Evolutionary conservation across 2,329 filamentous ascomycete species (phyloP), one percentile per base, ranked within the genome.

Genomic region (Colletotrichum chlorophyti): DNA sequence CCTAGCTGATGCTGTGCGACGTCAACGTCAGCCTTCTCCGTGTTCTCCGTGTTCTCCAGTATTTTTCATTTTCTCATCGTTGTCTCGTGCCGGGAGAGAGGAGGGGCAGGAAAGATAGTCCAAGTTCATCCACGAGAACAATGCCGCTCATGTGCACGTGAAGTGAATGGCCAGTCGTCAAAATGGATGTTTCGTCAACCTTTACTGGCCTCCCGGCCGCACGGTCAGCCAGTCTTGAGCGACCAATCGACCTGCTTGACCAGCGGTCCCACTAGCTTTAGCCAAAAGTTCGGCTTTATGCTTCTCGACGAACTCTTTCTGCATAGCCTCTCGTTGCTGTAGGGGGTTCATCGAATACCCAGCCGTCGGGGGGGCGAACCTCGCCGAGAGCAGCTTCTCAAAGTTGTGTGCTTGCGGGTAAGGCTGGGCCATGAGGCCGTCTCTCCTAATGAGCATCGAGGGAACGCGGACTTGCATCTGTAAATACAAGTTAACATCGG

Each of bases 401-500:
- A 80, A 77, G 64, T 79, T 74, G 47, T 76, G 70, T 6, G 72
- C 71, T 46, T 72, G 68, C 6, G 75, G 72, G 51, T 76, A 78
- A 3, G 77, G 76, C 43, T 71, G 73, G 2, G 76, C 74, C 72
- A 83, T 75, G 9, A 83, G 68, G 5, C 76, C 76, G 64, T 86
- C 83, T 31, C 79, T 73, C 24, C 76, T 78, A 67, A 88, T 86
- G 60, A 86, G 76, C 84, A 87, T 87, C 1, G 83, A 86, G 2
- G 85, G 85, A 15, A 86, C 76, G 21, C 85, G 82, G 49, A 87
- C 70, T 66, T 83, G 78, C 49, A 86, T 75, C 83, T 86, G 46
- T 15, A 4, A 19, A 24, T n/a, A 14, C 12, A 6, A 58, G 35
- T 52, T 32, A 59, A 55, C 35, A n/a, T 45, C 17, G 27, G 38